Evolutionary conservation across 2,329 filamentous ascomycete species (phyloP), one percentile per base, ranked within the genome.

Genomic region (Fusarium robinianum): DNA sequence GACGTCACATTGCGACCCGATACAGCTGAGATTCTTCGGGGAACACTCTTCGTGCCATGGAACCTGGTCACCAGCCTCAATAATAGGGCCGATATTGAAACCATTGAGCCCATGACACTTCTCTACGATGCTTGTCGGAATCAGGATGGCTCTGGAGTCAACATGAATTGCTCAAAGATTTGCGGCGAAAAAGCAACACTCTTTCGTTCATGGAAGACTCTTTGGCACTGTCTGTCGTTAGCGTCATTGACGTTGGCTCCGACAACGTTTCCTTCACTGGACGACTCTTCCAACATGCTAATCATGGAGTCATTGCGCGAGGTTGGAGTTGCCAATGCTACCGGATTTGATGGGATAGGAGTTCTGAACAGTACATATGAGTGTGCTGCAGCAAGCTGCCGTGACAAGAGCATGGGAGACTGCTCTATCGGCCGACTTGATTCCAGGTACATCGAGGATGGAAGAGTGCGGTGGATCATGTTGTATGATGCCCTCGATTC

Each of bases 371-470:
- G 27, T 2, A 47, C 47, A 1, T 48, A 43, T 3, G n/a, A 26
- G 7, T 52, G 47, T n/a, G 49, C 49, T 0, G 5, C 22, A 3
- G 49, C 49, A 1, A 51, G 42, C 9, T 52, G 49, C 4, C 14
- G 17, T 0, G 25, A 42, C 6, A 39, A n/a, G 3, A 27, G n/a
- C 3, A 49, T 49, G 45, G 42, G 34, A 0, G 29, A 47, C 0
- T 51, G 47, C 15, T 30, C 23, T 1, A 25, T 51, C 6, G 18
- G 14, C 3, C 15, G 9, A 1, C 47, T 32, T 3, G 19, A 8
- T 7, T 5, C 34, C 0, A 16, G 3, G 1, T 48, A 39, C 8
- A 24, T 35, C 5, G 6, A 33, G 0, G 15, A 35, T 8, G 42
- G 32, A 1, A 10, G 4, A 8, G 7, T 51, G 3, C n/a, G 27